Conservation (phyloP, 2,329 filamentous ascomycete genomes). For the Fusarium hainanense region DNA sequence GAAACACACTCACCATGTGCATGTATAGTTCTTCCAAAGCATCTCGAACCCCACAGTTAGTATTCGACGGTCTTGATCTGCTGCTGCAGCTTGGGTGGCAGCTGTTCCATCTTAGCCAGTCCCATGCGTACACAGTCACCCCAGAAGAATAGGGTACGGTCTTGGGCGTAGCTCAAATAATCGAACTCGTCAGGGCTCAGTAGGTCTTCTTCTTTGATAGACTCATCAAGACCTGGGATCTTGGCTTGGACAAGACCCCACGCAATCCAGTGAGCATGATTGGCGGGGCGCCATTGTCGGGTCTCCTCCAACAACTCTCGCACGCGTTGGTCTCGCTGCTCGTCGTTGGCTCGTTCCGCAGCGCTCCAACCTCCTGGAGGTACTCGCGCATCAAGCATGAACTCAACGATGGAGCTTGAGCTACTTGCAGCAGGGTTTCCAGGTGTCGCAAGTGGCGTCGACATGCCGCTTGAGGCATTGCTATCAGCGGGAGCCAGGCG, state of each 20-base stretch:
- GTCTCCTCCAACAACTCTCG: slow-evolving; percentile 80
- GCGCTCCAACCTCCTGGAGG: slow-evolving; percentile 64
- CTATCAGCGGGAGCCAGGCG: slow-evolving; percentile 59
- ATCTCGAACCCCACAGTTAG: slow-evolving; percentile 49
- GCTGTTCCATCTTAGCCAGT: slow-evolving; percentile 77
- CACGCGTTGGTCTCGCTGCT: slow-evolving; percentile 74
- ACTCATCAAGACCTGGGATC: slow-evolving; percentile 75
- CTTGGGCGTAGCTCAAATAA: slow-evolving; percentile 90
- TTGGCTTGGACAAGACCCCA: slow-evolving; percentile 98
- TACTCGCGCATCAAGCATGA: slow-evolving; percentile 83
- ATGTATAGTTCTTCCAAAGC: neutral
- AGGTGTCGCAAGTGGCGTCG: slow-evolving; percentile 50
- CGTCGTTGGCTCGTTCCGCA: slow-evolving; percentile 69
- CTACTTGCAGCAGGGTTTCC: slow-evolving; percentile 55
- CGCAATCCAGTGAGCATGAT: slow-evolving; percentile 90
- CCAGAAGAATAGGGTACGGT: slow-evolving; percentile 93
- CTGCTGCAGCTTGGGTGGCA: slow-evolving; percentile 74
- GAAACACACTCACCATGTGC: slow-evolving; percentile 21
- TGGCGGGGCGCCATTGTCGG: slow-evolving; percentile 85
- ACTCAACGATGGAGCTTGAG: slow-evolving; percentile 71
- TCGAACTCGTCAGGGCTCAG: slow-evolving; percentile 77
- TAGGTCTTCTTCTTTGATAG: slow-evolving; percentile 49
- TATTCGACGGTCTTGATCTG: slow-evolving; percentile 78
- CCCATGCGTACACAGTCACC: slow-evolving; percentile 86
- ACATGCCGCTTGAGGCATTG: slow-evolving; percentile 44